These are phyloP conservation scores for Laetiporus sulphureus DNA, from an alignment of 1,284 basidiomycete genomes.

Conservation along the genomic window DNA sequence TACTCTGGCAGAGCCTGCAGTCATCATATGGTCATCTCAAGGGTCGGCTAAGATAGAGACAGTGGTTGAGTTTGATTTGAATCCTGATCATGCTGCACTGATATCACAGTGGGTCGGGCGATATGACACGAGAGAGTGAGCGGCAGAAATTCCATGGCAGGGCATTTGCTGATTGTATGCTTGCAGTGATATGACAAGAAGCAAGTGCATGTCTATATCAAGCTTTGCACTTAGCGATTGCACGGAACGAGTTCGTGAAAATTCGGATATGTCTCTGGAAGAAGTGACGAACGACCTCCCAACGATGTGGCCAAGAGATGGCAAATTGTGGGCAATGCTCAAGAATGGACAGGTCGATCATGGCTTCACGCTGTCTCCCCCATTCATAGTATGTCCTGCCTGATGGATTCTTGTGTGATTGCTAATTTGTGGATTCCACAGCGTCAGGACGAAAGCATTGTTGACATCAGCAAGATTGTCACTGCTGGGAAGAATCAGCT, in stretches of 20 bases:
- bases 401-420: not conserved
- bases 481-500: conserved; percentile 11
- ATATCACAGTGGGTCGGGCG: conserved; percentile 2
- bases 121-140: conserved; percentile 4
- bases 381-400: conserved; percentile 5
- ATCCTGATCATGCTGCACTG: not conserved
- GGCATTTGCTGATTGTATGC: too few species aligned
- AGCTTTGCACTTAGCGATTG: conserved; percentile 6
- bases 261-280: not conserved
- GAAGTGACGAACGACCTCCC: conserved; percentile 1
- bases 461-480: conserved; percentile 10
- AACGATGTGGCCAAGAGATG: conserved; percentile 6
- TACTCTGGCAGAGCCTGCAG: not conserved
- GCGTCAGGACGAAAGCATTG: conserved; percentile 6
- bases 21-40: not conserved
- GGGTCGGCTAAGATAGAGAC: too few species aligned
- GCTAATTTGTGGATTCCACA: too few species aligned
- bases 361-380: conserved; percentile 5
- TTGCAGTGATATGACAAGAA: too few species aligned
- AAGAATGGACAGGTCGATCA: not conserved
- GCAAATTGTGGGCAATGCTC: conserved; percentile 5
- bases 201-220: conserved; percentile 4
- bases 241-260: not conserved
- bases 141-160: too few species aligned
- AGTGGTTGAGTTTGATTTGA: conserved; percentile 5